Percentiles rank a stretch among this genome's conserved stretches.
phyloP scores from a whole-genome alignment of 2,329 filamentous ascomycete genomes.

The Colletotrichum musicola region DNA sequence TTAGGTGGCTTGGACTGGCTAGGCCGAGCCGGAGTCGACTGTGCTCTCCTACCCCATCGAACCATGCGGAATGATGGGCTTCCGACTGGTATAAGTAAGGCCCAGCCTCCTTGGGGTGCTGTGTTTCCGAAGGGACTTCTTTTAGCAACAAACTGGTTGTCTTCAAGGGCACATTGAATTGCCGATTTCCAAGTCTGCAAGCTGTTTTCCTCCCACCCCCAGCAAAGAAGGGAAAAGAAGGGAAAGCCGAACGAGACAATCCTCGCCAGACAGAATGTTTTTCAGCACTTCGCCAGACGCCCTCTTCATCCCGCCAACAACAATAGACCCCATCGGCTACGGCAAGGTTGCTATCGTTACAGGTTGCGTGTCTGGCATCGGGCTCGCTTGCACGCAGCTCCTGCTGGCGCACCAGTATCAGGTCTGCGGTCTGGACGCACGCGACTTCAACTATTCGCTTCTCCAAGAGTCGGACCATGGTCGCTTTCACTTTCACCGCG shows the following conservation, averaged over 20 bases:
- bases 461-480: conserved; percentile 44
- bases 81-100: background rate
- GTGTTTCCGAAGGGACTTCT: too few relatives aligned
- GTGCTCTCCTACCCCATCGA: background rate
- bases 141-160: too few relatives aligned
- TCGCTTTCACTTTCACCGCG: conserved; percentile 50
- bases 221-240: too few relatives aligned
- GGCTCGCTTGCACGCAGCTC: conserved; percentile 48
- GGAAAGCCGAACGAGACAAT: background rate
- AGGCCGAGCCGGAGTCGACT: background rate
- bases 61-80: background rate
- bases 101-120: too few relatives aligned
- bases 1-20: background rate
- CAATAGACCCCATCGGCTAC: conserved; percentile 35
- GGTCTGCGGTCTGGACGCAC: conserved; percentile 24
- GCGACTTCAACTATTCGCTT: conserved; percentile 40
- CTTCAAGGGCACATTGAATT: too few relatives aligned
- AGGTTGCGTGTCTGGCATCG: conserved; percentile 49
- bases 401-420: conserved; percentile 42
- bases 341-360: conserved; percentile 48
- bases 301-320: conserved; percentile 43
- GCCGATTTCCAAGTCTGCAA: too few relatives aligned
- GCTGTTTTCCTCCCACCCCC: too few relatives aligned
- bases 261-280: conserved; percentile 40
- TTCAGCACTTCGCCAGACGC: conserved; percentile 45